Percentiles rank a stretch among this genome's conserved stretches.
phyloP scores from a whole-genome alignment of 331 rosid species.

The Erythrophleum ivorense region DNA sequence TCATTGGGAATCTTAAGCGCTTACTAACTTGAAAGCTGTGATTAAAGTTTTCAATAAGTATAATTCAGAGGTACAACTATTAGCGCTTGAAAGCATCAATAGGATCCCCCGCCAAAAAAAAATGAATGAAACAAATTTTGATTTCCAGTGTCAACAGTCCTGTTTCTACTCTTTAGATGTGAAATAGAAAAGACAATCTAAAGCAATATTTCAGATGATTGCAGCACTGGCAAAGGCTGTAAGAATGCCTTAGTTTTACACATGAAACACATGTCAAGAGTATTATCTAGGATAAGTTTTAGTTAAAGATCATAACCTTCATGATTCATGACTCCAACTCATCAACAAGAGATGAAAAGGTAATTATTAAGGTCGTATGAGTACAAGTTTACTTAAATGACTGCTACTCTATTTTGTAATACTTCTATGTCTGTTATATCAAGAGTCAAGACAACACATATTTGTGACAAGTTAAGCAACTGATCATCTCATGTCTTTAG shows the following conservation, averaged over 20 bases:
- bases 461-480: slow-evolving; percentile 13
- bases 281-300: background rate
- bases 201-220: background rate
- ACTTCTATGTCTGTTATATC: background rate
- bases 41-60: background rate
- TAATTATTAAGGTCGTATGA: background rate
- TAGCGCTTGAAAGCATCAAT: background rate
- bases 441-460: background rate
- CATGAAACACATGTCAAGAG: background rate
- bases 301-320: background rate
- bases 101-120: background rate
- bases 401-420: slow-evolving; percentile 2
- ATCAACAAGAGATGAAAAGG: background rate
- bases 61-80: background rate
- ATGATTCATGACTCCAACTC: slow-evolving; percentile 12
- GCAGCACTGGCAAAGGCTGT: background rate
- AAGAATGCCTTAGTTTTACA: background rate
- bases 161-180: background rate
- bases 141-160: background rate
- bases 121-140: background rate
- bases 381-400: background rate
- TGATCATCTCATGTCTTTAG: background rate
- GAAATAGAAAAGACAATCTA: background rate
- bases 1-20: background rate
- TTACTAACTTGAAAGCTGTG: background rate